Percentiles rank a stretch among this genome's conserved stretches.
Conservation (phyloP, 2,329 filamentous ascomycete species). For the Oidium heveae region DNA sequence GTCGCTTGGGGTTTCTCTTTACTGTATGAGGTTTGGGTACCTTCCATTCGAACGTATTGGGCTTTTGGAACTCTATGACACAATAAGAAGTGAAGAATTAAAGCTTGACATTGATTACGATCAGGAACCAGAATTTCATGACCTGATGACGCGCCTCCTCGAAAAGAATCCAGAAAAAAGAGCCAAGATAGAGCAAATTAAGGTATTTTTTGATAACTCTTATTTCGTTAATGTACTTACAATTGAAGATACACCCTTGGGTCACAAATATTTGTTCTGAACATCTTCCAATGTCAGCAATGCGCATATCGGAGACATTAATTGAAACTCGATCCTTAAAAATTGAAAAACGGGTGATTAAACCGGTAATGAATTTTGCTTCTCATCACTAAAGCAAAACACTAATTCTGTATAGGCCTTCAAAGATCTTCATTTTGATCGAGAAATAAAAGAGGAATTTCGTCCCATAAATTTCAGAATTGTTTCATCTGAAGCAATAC, state of each 20-base stretch:
- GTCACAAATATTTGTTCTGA: slow-evolving; percentile 63
- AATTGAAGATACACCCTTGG: slow-evolving; percentile 64
- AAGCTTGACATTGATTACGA: slow-evolving; percentile 37
- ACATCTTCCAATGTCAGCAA: no score
- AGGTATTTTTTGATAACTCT: slow-evolving; percentile 25
- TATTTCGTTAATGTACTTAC: slow-evolving; percentile 1
- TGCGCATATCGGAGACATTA: no score
- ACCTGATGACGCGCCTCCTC: slow-evolving; percentile 48
- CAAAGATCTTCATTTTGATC: no score
- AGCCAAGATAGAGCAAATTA: slow-evolving; percentile 58
- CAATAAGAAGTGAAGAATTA: slow-evolving; percentile 50
- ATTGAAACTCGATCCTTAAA: no score
- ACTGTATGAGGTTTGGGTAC: slow-evolving; percentile 68
- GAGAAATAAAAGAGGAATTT: no score
- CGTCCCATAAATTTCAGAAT: no score
- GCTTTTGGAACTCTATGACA: slow-evolving; percentile 69
- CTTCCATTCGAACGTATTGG: slow-evolving; percentile 65
- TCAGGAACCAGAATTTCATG: slow-evolving; percentile 40
- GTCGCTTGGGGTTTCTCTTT: slow-evolving; percentile 94
- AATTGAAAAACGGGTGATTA: no score
- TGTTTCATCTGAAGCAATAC: no score
- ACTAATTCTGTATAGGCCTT: no score
- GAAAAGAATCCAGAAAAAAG: slow-evolving; percentile 67
- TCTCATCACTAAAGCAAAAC: no score
- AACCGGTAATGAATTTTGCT: no score